Conservation (phyloP, 352 stramenopile species). For the Phytophthora pluvialis region DNA sequence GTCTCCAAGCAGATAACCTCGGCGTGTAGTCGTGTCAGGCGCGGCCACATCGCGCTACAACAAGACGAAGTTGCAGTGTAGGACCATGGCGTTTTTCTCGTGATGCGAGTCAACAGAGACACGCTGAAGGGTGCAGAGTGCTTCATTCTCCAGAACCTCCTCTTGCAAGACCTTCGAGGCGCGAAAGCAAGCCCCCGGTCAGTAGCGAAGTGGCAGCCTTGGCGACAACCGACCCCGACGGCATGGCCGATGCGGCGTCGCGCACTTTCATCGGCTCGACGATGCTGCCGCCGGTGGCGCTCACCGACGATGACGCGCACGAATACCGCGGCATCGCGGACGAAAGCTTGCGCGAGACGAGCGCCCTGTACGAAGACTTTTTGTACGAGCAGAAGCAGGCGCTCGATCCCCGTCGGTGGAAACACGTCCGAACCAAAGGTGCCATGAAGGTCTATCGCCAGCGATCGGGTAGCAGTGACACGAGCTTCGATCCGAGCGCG, state of each 20-base stretch:
- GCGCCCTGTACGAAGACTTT: conserved; percentile 52
- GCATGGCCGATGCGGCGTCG: conserved; percentile 6
- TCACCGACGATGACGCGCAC: conserved; percentile 39
- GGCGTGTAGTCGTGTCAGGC: neutral
- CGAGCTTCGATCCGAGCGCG: neutral
- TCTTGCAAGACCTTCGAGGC: neutral
- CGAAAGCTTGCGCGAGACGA: conserved; percentile 45
- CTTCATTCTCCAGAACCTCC: conserved; percentile 5
- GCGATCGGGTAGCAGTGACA: conserved; percentile 25
- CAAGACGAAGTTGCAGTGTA: conserved; percentile 15
- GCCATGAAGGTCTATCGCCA: conserved; percentile 47
- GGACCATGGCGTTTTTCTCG: conserved; percentile 6
- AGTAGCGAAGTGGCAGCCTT: neutral
- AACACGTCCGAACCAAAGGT: conserved; percentile 39
- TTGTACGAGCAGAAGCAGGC: conserved; percentile 32
- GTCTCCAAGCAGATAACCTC: conserved; percentile 6
- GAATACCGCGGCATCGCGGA: conserved; percentile 42
- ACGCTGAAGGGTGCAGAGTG: conserved; percentile 6
- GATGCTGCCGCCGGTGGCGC: conserved; percentile 30
- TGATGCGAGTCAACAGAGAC: conserved; percentile 3
- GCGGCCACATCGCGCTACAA: conserved; percentile 9
- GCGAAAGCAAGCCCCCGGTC: conserved; percentile 12
- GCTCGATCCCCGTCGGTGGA: conserved; percentile 44
- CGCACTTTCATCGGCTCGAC: conserved; percentile 24
- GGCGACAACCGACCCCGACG: neutral